Evolutionary conservation across 306 rosid species (phyloP).

Genomic region (Ziziphus jujuba): DNA sequence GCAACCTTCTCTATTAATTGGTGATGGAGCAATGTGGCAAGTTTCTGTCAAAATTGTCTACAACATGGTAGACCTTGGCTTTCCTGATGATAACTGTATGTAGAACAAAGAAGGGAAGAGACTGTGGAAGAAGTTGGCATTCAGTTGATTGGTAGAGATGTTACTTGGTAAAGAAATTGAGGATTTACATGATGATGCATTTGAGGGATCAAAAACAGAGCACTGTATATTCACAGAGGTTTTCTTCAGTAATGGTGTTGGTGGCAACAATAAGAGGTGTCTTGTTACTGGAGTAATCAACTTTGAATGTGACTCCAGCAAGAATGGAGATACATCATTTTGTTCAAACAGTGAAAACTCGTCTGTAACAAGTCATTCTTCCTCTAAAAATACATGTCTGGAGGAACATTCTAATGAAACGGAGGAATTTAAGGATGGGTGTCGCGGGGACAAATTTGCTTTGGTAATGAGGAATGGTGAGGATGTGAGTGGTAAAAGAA

Average conservation of each 20-base stretch:
- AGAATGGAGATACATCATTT: conserved; percentile 51
- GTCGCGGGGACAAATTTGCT: conserved; percentile 38
- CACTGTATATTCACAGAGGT: conserved; percentile 64
- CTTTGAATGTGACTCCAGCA: conserved; percentile 63
- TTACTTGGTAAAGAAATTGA: conserved; percentile 41
- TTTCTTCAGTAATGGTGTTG: conserved; percentile 52
- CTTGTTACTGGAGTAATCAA: conserved; percentile 55
- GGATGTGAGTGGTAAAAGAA: conserved; percentile 55
- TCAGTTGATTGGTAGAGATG: conserved; percentile 37
- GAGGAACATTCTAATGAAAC: conserved; percentile 45
- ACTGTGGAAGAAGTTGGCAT: conserved; percentile 30
- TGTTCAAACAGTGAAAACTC: conserved; percentile 80
- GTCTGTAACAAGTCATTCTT: conserved; percentile 46
- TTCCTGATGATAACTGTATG: conserved; percentile 34
- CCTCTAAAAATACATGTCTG: conserved; percentile 43
- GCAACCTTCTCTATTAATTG: conserved; percentile 10
- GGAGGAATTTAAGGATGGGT: conserved; percentile 42
- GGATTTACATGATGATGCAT: conserved; percentile 66
- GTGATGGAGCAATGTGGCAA: conserved; percentile 21
- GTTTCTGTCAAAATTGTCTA: conserved; percentile 12
- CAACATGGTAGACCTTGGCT: conserved; percentile 21
- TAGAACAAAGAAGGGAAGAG: conserved; percentile 32
- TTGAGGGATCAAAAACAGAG: conserved; percentile 83
- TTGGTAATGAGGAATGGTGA: conserved; percentile 38
- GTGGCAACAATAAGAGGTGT: conserved; percentile 48